Base-by-base conservation (phyloP, 495 filamentous ascomycete species). In the Gamarada debralockiae region DNA sequence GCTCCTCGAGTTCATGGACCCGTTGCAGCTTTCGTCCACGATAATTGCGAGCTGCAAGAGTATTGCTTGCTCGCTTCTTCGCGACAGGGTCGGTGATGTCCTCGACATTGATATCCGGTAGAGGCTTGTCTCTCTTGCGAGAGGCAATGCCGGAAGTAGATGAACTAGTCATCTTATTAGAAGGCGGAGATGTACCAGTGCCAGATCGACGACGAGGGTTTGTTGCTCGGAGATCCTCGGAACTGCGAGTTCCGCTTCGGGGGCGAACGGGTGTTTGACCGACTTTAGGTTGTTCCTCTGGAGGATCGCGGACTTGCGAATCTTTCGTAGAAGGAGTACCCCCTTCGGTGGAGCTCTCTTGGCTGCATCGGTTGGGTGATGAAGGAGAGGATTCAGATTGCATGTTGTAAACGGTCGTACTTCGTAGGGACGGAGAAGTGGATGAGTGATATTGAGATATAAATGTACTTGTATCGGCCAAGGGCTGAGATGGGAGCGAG, bases 61-160 rank as follows among this genome's bases (percentile, higher is more conserved):
- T 98, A 69, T 98, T 98, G 52, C 92, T 84, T 29, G 92, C 92
- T 57, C 93, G 90, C 79, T 97, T 97, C 75, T 89, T 79, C 10
- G 89, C 89, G 13, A 88, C 67, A 0, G 70, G 69, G 61, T 92
- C 87, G 27, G 63, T 67, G 0, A 85, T 84, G 63, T 97, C 92
- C 27, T 85, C 81, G 15, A 88, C 76, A 22, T 75, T 71, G 65
- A 97, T 89, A 7, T 87, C 85, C 46, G 87, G 85, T 18, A 96
- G 77, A 36, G 88, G 84, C 73, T 90, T 90, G 62, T 89, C 80
- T 41, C 84, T 79, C 52, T 84, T 80, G 48, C 87, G 83, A 54
- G 85, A 64, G 59, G 71, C 77, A 41, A 92, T 82, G 52, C 90
- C 89, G 57, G 86, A 71, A 13, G 86, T 74, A 48, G 80, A 77